Evolutionary conservation across 1,284 basidiomycete genomes (phyloP), one percentile per base, ranked within the genome.

Genomic region (Paramarasmius palmivorus): DNA sequence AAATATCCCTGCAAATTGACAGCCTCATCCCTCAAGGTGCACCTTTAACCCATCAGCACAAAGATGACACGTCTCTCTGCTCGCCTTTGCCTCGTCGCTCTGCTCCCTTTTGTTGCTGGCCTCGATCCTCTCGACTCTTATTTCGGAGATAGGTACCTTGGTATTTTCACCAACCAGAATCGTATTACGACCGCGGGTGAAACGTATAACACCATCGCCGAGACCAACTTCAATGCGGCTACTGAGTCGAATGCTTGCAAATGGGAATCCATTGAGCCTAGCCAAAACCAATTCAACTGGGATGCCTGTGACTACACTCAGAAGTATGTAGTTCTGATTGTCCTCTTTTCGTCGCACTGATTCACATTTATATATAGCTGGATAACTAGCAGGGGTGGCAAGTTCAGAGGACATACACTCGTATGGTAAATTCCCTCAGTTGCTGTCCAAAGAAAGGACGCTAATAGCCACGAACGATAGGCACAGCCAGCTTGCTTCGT

Each of bases 51-150:
- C n/a, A n/a, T n/a, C n/a, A n/a, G n/a, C n/a, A n/a, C n/a, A n/a
- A n/a, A n/a, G n/a, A n/a, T n/a, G n/a, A n/a, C n/a, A n/a, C n/a
- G n/a, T n/a, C n/a, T n/a, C n/a, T n/a, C n/a, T n/a, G n/a, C n/a
- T n/a, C n/a, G n/a, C n/a, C n/a, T n/a, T n/a, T n/a, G n/a, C n/a
- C n/a, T n/a, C n/a, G n/a, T n/a, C n/a, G n/a, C n/a, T n/a, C n/a
- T n/a, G n/a, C n/a, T n/a, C n/a, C n/a, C n/a, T n/a, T n/a, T n/a
- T n/a, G n/a, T n/a, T n/a, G n/a, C n/a, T n/a, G n/a, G n/a, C n/a
- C 73, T 80, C 62, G 83, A 81, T 39, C 77, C 85, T 57, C 83
- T 85, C 73, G 83, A 86, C 72, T 81, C 83, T 17, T 40, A 40
- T 37, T 26, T 50, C 22, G 29, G 36, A n/a, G 49, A 37, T 38